Percentiles rank a stretch among this genome's conserved stretches.
These are phyloP conservation scores for Exsudoporus floridanus DNA, from an alignment of 1,284 basidiomycete genomes.

Conservation along the genomic window DNA sequence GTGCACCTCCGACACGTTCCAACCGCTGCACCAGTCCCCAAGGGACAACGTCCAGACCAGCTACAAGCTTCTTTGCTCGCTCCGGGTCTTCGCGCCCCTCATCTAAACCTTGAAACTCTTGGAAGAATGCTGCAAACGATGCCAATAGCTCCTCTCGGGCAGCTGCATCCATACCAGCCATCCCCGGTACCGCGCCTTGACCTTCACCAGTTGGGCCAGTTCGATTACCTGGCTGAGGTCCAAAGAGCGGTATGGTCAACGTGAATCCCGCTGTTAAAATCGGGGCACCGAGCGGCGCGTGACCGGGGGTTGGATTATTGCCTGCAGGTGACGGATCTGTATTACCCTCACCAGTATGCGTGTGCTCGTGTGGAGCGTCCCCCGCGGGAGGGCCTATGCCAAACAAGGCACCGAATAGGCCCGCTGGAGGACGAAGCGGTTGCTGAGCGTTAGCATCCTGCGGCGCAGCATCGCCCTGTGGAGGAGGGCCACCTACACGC, in stretches of 20 bases:
- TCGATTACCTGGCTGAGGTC: constrained; percentile 11
- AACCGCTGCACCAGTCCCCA: constrained; percentile 64
- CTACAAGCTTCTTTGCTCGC: constrained; percentile 59
- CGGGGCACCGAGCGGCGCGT: constrained; percentile 22
- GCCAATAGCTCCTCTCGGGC: constrained; percentile 30
- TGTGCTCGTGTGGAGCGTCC: constrained; percentile 21
- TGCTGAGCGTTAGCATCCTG: constrained; percentile 22
- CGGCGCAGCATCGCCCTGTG: constrained; percentile 9
- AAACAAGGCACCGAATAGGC: constrained; percentile 30
- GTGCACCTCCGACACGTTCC: constrained; percentile 53
- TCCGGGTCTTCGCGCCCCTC: constrained; percentile 62
- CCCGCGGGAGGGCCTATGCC: constrained; percentile 17
- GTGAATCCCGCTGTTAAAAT: constrained; percentile 32
- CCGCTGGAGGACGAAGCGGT: constrained; percentile 13
- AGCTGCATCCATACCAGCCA: constrained; percentile 22
- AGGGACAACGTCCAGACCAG: constrained; percentile 64
- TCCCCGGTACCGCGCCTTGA: constrained; percentile 4
- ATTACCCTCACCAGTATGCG: constrained; percentile 31
- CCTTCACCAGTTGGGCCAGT: background rate
- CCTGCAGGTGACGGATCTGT: constrained; percentile 19
- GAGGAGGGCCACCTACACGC: constrained; percentile 32
- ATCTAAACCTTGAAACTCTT: constrained; percentile 34
- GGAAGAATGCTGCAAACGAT: constrained; percentile 32
- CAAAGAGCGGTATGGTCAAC: constrained; percentile 34
- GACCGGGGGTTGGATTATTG: constrained; percentile 27